phyloP scores from a whole-genome alignment of 768 basidiomycete species.

The Agaricus blazei region DNA sequence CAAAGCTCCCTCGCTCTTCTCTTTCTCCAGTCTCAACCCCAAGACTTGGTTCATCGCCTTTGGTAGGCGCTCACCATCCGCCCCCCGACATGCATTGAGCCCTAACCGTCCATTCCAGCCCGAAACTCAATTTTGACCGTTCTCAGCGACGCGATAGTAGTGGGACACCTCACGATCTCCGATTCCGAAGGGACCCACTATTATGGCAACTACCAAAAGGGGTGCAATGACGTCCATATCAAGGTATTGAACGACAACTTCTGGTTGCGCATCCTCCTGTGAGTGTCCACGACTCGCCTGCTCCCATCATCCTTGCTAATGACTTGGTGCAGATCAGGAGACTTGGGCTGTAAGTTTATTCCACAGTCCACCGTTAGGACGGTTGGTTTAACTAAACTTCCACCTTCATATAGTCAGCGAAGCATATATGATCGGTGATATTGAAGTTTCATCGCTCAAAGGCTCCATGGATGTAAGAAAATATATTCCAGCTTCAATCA shows the following conservation, averaged over 20 bases:
- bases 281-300: conserved; percentile 21
- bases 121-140: conserved; percentile 57
- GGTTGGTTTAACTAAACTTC: conserved; percentile 8
- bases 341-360: conserved; percentile 55
- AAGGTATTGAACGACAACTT: conserved; percentile 56
- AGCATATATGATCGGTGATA: conserved; percentile 70
- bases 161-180: conserved; percentile 56
- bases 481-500: conserved; percentile 2
- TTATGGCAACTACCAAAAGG: conserved; percentile 54
- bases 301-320: conserved; percentile 12
- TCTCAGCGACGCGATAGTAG: conserved; percentile 51
- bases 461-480: conserved; percentile 56
- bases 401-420: conserved; percentile 49
- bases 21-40: conserved; percentile 39
- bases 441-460: conserved; percentile 56
- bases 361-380: background rate
- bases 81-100: background rate
- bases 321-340: conserved; percentile 41
- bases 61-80: conserved; percentile 26
- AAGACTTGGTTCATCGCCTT: conserved; percentile 45
- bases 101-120: conserved; percentile 29
- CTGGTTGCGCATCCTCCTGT: conserved; percentile 64
- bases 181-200: conserved; percentile 56
- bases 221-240: conserved; percentile 57
- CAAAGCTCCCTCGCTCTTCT: conserved; percentile 38